Evolutionary conservation across 345 rosid species (phyloP).

Genomic region (Aegle marmelos): DNA sequence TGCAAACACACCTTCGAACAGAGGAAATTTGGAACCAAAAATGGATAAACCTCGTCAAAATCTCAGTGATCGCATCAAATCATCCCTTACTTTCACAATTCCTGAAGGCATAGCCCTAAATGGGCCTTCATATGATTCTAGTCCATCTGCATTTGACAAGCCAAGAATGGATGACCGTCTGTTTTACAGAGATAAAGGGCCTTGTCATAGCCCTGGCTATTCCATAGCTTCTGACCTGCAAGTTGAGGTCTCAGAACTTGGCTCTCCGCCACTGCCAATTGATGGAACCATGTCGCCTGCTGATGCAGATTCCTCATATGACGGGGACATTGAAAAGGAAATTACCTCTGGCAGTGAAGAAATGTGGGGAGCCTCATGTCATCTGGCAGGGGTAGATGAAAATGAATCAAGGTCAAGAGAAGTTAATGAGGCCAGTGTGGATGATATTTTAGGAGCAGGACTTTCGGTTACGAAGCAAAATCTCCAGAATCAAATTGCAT

Average conservation of each 20-base stretch:
- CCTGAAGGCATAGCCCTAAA: conserved; percentile 32
- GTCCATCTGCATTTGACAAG: conserved; percentile 38
- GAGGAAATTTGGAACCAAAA: conserved; percentile 24
- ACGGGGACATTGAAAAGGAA: conserved; percentile 49
- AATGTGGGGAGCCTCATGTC: conserved; percentile 45
- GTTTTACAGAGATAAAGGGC: conserved; percentile 30
- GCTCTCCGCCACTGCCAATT: conserved; percentile 60
- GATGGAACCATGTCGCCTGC: conserved; percentile 53
- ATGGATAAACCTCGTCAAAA: conserved; percentile 20
- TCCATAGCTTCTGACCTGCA: conserved; percentile 93
- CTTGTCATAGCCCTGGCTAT: conserved; percentile 48
- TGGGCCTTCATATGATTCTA: conserved; percentile 29
- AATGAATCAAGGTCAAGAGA: conserved; percentile 20
- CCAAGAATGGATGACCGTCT: conserved; percentile 37
- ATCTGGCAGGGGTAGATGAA: conserved; percentile 22
- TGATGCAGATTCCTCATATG: conserved; percentile 59
- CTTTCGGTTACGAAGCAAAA: conserved; percentile 13
- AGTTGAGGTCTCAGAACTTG: conserved; percentile 84
- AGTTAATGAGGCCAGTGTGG: conserved; percentile 18
- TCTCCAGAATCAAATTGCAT: conserved; percentile 12
- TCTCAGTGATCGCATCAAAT: conserved; percentile 21
- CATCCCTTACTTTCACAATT: conserved; percentile 28
- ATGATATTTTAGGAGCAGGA: conserved; percentile 4
- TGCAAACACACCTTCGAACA: conserved; percentile 9
- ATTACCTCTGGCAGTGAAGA: conserved; percentile 37